Evolutionary conservation across 164 flowering plant species (phyloP).

Genomic region (Echeveria elegans): DNA sequence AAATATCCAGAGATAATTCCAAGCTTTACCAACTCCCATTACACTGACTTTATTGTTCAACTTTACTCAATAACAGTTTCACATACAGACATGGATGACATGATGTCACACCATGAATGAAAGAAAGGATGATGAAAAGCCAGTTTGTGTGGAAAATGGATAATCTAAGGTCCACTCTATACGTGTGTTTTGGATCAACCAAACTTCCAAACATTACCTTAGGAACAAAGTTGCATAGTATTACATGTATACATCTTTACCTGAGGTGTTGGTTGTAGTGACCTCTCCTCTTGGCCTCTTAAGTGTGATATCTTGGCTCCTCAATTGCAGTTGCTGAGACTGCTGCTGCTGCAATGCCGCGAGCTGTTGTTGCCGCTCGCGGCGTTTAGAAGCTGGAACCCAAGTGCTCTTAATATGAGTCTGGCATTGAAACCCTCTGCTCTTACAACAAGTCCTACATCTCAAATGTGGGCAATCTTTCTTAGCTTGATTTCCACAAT

Average conservation of each 20-base stretch:
- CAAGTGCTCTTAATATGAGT: slow-evolving; percentile 73
- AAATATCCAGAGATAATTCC: background rate
- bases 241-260: slow-evolving; percentile 10
- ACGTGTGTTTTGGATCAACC: background rate
- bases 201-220: background rate
- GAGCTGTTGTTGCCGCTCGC: slow-evolving; percentile 41
- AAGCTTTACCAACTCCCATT: slow-evolving; percentile 1
- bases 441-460: slow-evolving; percentile 68
- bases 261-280: slow-evolving; percentile 24
- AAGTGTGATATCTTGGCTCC: slow-evolving; percentile 15
- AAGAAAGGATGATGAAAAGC: background rate
- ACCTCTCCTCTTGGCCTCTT: slow-evolving; percentile 33
- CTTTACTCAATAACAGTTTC: background rate
- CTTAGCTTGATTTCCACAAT: slow-evolving; percentile 77
- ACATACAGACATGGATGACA: background rate
- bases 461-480: slow-evolving; percentile 56
- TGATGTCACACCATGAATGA: background rate
- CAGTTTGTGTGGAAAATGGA: slow-evolving; percentile 3
- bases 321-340: background rate
- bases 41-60: background rate
- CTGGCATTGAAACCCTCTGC: slow-evolving; percentile 54
- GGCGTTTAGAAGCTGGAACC: slow-evolving; percentile 62
- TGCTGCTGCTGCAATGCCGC: slow-evolving; percentile 20
- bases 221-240: background rate
- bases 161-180: background rate